Conservation (phyloP, 2,329 filamentous ascomycete species). For the Ceratocystiopsis minuta region DNA sequence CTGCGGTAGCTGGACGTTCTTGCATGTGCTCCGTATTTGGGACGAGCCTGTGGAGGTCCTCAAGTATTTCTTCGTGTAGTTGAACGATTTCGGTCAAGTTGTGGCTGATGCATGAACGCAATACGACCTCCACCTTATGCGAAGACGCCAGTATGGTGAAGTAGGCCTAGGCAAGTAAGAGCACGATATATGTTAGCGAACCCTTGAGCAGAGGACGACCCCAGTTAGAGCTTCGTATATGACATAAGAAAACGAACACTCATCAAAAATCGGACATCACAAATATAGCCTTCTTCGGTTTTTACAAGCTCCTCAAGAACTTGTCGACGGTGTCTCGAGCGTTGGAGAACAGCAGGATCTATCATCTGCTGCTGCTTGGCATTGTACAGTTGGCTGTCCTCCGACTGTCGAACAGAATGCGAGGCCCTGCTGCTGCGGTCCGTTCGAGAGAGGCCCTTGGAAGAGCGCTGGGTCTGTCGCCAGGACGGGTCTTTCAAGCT, state of each 20-base stretch:
- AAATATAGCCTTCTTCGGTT: slow-evolving; percentile 79
- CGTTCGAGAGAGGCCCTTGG: slow-evolving; percentile 36
- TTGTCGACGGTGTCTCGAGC: slow-evolving; percentile 57
- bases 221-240: too few species aligned
- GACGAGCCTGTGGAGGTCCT: slow-evolving; percentile 51
- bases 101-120: slow-evolving; percentile 56
- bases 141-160: slow-evolving; percentile 57
- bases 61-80: slow-evolving; percentile 66
- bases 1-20: slow-evolving; percentile 19
- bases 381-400: slow-evolving; percentile 46
- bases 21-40: slow-evolving; percentile 46
- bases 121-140: slow-evolving; percentile 42
- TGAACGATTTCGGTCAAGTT: slow-evolving; percentile 67
- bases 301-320: slow-evolving; percentile 71
- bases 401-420: slow-evolving; percentile 40
- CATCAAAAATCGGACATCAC: slow-evolving; percentile 69
- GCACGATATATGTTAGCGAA: too few species aligned
- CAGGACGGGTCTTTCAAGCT: slow-evolving; percentile 49
- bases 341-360: slow-evolving; percentile 52
- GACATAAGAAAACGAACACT: slow-evolving; percentile 34
- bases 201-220: too few species aligned
- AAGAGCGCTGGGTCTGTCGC: slow-evolving; percentile 32
- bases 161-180: slow-evolving; percentile 33
- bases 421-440: slow-evolving; percentile 46
- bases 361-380: slow-evolving; percentile 21